Conservation (phyloP, 2,329 filamentous ascomycete species). For the Graphilbum sp. region DNA sequence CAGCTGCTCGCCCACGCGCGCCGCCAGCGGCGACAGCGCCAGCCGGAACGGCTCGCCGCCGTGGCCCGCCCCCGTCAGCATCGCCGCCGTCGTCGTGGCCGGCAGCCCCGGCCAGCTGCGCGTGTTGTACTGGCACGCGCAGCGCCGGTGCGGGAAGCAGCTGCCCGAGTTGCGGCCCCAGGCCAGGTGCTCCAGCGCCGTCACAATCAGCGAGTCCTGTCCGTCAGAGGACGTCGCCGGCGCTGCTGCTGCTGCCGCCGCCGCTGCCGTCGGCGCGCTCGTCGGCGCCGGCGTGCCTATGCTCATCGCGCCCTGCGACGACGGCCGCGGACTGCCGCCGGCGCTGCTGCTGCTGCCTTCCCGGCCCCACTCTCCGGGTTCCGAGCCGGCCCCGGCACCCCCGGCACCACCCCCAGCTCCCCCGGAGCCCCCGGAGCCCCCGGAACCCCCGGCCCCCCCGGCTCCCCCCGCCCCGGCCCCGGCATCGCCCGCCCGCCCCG, state of each 20-base stretch:
- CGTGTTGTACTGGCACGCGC: conserved; percentile 9
- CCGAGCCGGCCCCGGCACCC: not conserved
- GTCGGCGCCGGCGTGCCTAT: no score
- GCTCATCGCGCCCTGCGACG: no score
- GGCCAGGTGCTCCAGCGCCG: conserved; percentile 19
- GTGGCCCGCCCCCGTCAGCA: not conserved
- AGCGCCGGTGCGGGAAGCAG: conserved; percentile 13
- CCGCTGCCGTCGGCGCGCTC: not conserved
- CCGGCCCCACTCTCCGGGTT: no score
- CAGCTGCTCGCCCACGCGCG: conserved; percentile 3
- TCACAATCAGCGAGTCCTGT: conserved; percentile 13
- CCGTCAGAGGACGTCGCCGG: not conserved
- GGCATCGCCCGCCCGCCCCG: conserved; percentile 1
- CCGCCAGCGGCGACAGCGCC: conserved; percentile 2
- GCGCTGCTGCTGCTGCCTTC: no score
- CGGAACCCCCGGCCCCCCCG: not conserved
- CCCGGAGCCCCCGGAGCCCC: not conserved
- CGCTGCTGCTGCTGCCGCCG: not conserved
- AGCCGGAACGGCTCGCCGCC: conserved; percentile 4
- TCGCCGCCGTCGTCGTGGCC: not conserved
- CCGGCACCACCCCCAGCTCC: not conserved
- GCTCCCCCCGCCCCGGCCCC: not conserved
- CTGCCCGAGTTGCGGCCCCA: conserved; percentile 20
- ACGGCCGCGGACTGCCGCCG: no score
- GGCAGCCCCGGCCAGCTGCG: conserved; percentile 3